Base-by-base conservation (phyloP, 441 rosid species). In the Eugenia klotzschiana region DNA sequence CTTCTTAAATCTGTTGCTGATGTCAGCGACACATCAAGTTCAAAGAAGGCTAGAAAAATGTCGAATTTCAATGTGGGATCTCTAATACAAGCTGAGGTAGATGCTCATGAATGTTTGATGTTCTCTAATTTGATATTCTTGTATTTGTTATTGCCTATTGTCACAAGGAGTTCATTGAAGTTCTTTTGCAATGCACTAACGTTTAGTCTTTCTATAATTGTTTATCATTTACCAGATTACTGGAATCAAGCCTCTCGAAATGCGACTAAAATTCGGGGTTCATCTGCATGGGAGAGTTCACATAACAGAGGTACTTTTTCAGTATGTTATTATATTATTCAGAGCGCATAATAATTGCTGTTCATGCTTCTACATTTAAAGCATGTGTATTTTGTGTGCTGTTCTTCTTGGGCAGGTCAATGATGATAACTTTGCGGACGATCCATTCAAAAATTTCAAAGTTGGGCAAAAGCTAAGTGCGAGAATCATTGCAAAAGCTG, bases 11-110 rank as follows among this genome's bases (percentile, higher is more conserved):
- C 94, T 81, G 85, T 91, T 80, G 85, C 91, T 40, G 93, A 92
- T 83, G 84, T 69, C 79, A 84, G 91, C 83, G 95, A 92, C 91
- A 89, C 96, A 80, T 94, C 98, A 80, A 90, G 88, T 89, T 86
- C 95, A 46, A 97, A 95, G 88, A 93, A 89, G 90, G 94, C 98
- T 41, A 97, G 91, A 87, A 97, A 88, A 92, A 95, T 94, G 83
- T 90, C 97, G 23, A 88, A 90, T 84, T 92, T 88, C 86, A 84
- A 85, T 87, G 91, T 94, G 82, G 99, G 98, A 88, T 94, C 98
- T 69, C 85, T 94, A 86, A 94, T 95, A 88, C 94, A 91, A 73
- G 95, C 94, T 6, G 99, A 97, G 99, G 99, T 97, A 86, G 85
- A 79, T 72, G 64, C 77, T 13, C 85, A 53, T 72, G 57, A 29